Base-by-base conservation (phyloP, 148 eudicot species). In the Cornus florida region DNA sequence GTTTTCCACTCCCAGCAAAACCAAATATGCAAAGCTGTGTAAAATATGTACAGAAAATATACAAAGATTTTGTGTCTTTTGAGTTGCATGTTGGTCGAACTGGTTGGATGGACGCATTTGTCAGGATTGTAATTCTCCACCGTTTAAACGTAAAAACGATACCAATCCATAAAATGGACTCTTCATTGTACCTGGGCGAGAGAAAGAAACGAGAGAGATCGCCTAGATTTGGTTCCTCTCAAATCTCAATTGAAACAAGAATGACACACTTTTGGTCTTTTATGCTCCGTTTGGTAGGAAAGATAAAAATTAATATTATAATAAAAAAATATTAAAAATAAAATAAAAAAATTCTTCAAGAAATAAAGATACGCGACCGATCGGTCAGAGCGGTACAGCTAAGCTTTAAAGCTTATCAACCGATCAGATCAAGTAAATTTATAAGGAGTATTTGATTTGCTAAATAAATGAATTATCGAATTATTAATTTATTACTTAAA, bases 221-320 rank as follows among this genome's bases (percentile, higher is more conserved):
- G 80, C 31, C 68, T 53, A 12, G 59, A 53, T 11, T 53, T 13
- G 59, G 2, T 53, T 50, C 57, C 57, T 9, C 57, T 50, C 14
- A 39, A 39, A 39, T 39, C 0, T 39, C 28, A 28, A 28, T 28
- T 28, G 7, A 39, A 39, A 39, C 1, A 39, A 0, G 10, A 43
- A 43, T 6, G 48, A 43, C 10, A 53, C 14, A 53, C 4, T 53
- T 17, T 28, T 28, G 28, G n/a, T 6, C 79, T 8, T 43, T 43
- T 82, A 84, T 85, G 31, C 83, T 87, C 43, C 82, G 87, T 32
- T 87, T 87, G 7, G 53, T 35, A 48, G 13, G 12, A 64, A 8
- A 2, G 1, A 7, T 0, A 19, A 57, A 48, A 53, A 73, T 31
- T 7, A 24, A 6, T 10, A 17, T 0, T 28, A 28, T 28, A 28